Evolutionary conservation across 2,329 filamentous ascomycete species (phyloP).

Genomic region (Aspergillus floridensis): DNA sequence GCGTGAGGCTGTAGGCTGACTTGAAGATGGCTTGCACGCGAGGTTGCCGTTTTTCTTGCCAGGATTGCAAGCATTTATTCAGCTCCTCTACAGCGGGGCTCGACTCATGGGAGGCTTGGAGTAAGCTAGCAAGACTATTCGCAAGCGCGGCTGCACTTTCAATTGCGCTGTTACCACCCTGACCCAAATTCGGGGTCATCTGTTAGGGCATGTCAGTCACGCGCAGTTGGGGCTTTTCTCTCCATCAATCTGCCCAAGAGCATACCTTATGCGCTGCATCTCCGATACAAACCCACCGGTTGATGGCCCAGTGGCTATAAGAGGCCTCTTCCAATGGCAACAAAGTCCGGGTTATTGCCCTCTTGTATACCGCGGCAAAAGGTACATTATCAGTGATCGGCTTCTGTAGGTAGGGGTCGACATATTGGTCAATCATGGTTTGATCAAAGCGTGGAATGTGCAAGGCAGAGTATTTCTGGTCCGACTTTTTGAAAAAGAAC

Average conservation of each 20-base stretch:
- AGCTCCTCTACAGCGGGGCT: too few species aligned
- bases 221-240: too few species aligned
- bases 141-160: not conserved
- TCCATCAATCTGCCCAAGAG: too few species aligned
- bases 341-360: not conserved
- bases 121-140: not conserved
- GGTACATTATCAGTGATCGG: not conserved
- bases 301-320: not conserved
- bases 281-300: constrained; percentile 8
- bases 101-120: too few species aligned
- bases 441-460: not conserved
- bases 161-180: constrained; percentile 1
- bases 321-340: constrained; percentile 8
- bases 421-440: not conserved
- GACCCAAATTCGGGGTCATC: not conserved
- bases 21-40: too few species aligned
- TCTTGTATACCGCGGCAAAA: not conserved
- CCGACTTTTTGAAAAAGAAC: constrained; percentile 10
- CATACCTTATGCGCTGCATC: constrained; percentile 12
- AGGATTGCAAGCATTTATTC: too few species aligned
- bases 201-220: too few species aligned
- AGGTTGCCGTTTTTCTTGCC: too few species aligned
- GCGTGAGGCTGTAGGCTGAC: too few species aligned
- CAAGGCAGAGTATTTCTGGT: not conserved
- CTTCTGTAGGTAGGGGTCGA: not conserved